Conservation (phyloP, 352 stramenopile genomes). For the Phytopythium oedochilum region DNA sequence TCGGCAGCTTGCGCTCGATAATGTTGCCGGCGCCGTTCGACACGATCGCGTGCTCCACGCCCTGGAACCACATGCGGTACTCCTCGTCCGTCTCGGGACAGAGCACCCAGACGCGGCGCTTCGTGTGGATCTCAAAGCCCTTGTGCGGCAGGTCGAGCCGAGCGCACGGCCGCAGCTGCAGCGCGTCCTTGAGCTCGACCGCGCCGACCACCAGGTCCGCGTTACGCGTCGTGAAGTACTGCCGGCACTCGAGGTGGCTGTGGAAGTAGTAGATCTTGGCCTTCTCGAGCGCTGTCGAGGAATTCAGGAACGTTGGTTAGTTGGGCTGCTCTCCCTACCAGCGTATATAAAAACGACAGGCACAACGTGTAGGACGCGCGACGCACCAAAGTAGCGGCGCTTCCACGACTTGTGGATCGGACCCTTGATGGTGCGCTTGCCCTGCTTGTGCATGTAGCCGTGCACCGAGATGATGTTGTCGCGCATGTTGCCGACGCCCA, state of each 20-base stretch:
- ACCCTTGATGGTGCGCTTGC: slow-evolving; percentile 83
- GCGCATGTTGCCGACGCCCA: slow-evolving; percentile 41
- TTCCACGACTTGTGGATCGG: slow-evolving; percentile 88
- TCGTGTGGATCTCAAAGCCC: slow-evolving; percentile 79
- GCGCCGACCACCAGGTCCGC: slow-evolving; percentile 75
- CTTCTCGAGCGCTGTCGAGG: slow-evolving; percentile 67
- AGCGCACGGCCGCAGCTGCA: slow-evolving; percentile 75
- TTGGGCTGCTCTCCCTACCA: no score
- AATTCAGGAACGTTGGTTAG: no score
- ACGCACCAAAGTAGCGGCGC: slow-evolving; percentile 70
- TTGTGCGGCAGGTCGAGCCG: slow-evolving; percentile 79
- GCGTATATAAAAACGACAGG: no score
- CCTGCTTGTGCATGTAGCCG: slow-evolving; percentile 89
- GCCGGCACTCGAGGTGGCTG: slow-evolving; percentile 76
- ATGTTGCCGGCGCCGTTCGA: slow-evolving; percentile 75
- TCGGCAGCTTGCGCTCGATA: slow-evolving; percentile 82
- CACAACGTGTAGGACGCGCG: no score
- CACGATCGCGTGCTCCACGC: slow-evolving; percentile 74
- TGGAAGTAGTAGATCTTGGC: slow-evolving; percentile 90
- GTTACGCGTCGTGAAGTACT: slow-evolving; percentile 86
- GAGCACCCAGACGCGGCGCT: slow-evolving; percentile 84
- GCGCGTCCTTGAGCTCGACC: slow-evolving; percentile 78
- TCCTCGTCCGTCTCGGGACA: slow-evolving; percentile 84
- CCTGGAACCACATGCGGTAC: slow-evolving; percentile 86
- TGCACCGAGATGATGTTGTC: slow-evolving; percentile 89